Base-by-base conservation (phyloP, 345 rosid species). In the Pistacia atlantica region DNA sequence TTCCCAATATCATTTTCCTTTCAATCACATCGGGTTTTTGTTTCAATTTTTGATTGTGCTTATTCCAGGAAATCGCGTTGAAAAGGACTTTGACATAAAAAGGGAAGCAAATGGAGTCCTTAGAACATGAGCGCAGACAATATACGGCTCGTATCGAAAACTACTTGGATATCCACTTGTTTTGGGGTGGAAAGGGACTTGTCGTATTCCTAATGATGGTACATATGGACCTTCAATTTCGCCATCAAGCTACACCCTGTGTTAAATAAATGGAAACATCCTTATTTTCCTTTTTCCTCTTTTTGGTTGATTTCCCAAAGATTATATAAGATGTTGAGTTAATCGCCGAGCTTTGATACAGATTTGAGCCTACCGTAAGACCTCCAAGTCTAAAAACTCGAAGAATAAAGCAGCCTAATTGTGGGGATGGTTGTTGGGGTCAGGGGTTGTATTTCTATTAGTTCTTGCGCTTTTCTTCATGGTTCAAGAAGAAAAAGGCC, bases 171-270 rank as follows among this genome's bases (percentile, higher is more conserved):
- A 75, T 85, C 46, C 88, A 85, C 79, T 49, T 85, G 54, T 82
- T 85, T 78, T 85, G 87, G 87, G 85, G 83, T 75, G 87, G 28
- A 85, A 85, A 56, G 87, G 87, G 72, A 85, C 85, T n/a, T 78
- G 84, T 33, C 78, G 82, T 55, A 28, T 80, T 33, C 87, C 83
- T 20, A 68, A 45, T 17, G 79, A 72, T 60, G 85, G 76, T 37
- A 82, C 84, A 33, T 85, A 85, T 28, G 88, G 88, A 45, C 88
- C 88, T 13, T 57, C 74, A n/a, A 69, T 85, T 68, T 81, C 94
- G 90, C 92, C 58, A 80, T 90, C 79, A 88, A 91, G 94, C 89
- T 48, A 75, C 81, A n/a, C 20, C 87, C 95, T 80, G 91, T n/a
- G 92, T 89, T 75, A 31, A 31, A 31, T 2, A 31, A 31, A 31